These are phyloP conservation scores for Rostrohypoxylon terebratum DNA, from an alignment of 495 filamentous ascomycete genomes.

Conservation along the genomic window DNA sequence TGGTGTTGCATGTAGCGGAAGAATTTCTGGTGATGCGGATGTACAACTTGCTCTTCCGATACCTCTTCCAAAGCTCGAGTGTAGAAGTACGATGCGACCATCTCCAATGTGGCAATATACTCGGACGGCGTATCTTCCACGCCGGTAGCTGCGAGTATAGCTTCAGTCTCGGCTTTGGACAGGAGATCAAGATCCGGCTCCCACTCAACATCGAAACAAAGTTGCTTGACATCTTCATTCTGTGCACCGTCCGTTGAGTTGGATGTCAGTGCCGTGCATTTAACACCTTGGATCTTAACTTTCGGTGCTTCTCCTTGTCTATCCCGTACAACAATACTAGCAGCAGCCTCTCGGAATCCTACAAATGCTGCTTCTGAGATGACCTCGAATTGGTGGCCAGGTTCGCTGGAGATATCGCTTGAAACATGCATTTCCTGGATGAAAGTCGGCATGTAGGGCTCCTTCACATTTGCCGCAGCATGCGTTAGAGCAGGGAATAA, in stretches of 20 bases:
- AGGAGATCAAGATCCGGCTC: slow-evolving; percentile 4
- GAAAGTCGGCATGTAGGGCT: slow-evolving; percentile 4
- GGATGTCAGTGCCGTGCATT: slow-evolving; percentile 7
- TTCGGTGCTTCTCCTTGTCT: neutral
- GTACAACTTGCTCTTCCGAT: slow-evolving; percentile 7
- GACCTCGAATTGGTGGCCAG: slow-evolving; percentile 2
- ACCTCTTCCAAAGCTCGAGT: neutral
- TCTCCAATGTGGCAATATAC: neutral
- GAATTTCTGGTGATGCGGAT: slow-evolving; percentile 5
- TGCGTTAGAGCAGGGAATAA: neutral
- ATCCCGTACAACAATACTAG: slow-evolving; percentile 5
- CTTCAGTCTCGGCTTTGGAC: neutral
- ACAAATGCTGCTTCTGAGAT: slow-evolving; percentile 10
- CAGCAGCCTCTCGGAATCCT: slow-evolving; percentile 6
- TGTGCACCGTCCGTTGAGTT: neutral
- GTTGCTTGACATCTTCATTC: neutral
- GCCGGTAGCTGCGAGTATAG: neutral
- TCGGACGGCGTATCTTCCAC: slow-evolving; percentile 3
- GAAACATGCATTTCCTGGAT: slow-evolving; percentile 13
- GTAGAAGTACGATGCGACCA: slow-evolving; percentile 9
- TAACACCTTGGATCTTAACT: neutral
- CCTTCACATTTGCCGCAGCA: slow-evolving; percentile 2
- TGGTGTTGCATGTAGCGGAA: slow-evolving; percentile 9
- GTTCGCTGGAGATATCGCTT: neutral
- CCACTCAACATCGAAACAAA: slow-evolving; percentile 10